Conservation (phyloP, 495 filamentous ascomycete genomes). For the Trichoderma virens region DNA sequence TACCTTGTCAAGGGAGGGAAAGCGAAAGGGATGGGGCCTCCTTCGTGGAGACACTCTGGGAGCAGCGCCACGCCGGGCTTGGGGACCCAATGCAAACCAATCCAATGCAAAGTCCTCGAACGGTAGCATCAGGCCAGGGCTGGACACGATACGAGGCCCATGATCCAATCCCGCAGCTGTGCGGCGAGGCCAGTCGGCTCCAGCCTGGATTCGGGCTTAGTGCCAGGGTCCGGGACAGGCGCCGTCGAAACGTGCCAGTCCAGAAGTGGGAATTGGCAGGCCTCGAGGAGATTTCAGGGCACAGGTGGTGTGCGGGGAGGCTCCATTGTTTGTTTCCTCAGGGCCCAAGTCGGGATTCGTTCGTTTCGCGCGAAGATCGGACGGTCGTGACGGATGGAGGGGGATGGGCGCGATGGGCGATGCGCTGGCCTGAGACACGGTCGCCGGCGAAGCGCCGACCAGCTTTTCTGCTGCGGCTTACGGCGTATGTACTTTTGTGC, state of each 20-base stretch:
- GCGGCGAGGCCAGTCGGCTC: not conserved
- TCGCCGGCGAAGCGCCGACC: conserved; percentile 5
- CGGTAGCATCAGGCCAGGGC: not conserved
- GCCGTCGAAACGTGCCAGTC: not conserved
- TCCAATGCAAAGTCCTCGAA: too few relatives aligned
- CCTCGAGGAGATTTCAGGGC: not conserved
- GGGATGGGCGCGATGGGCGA: not conserved
- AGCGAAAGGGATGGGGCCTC: not conserved
- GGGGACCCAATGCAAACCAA: not conserved
- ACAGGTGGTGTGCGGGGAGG: not conserved
- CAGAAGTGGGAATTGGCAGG: not conserved
- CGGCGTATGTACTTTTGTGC: not conserved
- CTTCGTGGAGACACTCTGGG: not conserved
- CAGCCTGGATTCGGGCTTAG: not conserved
- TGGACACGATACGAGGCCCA: not conserved
- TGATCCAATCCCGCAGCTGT: conserved; percentile 3
- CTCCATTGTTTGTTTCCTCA: not conserved
- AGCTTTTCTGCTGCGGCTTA: not conserved
- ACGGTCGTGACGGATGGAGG: not conserved
- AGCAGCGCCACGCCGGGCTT: not conserved
- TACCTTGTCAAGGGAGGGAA: not conserved
- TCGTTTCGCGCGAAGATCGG: not conserved
- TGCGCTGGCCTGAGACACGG: conserved; percentile 7
- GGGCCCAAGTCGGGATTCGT: too few relatives aligned
- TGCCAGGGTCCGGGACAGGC: not conserved